Percentiles rank a stretch among this genome's conserved stretches.
These are phyloP conservation scores for Dioscorea zingiberensis DNA, from an alignment of 106 monocot genomes.

Conservation along the genomic window DNA sequence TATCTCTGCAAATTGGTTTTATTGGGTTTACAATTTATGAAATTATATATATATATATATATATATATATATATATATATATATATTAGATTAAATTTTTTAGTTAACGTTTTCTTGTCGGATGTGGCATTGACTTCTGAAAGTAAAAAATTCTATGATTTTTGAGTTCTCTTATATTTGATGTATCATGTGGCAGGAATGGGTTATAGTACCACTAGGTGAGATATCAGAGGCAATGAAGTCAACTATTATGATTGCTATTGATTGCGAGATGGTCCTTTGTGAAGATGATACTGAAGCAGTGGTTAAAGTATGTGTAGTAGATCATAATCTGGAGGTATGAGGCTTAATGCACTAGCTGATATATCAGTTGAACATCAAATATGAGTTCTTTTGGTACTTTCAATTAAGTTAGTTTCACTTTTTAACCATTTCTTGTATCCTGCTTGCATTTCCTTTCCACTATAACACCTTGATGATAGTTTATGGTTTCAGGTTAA, in stretches of 20 bases:
- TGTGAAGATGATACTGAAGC: slow-evolving; percentile 76
- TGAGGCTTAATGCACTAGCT: not conserved
- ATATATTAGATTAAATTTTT: no score
- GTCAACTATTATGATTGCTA: slow-evolving; percentile 39
- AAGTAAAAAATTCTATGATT: no score
- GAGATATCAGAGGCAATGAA: slow-evolving; percentile 38
- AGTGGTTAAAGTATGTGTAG: slow-evolving; percentile 67
- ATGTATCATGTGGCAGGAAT: slow-evolving; percentile 35
- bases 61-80: no score
- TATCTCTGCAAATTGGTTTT: no score
- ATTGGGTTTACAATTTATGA: no score
- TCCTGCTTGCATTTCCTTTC: not conserved
- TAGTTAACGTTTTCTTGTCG: no score
- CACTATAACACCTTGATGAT: not conserved
- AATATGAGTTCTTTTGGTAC: no score
- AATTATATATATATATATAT: no score
- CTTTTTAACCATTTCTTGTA: no score
- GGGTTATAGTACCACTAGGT: slow-evolving; percentile 44
- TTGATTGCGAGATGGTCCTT: slow-evolving; percentile 87
- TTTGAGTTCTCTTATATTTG: not conserved
- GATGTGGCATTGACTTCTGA: no score
- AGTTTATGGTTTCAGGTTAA: slow-evolving; percentile 45
- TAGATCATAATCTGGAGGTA: slow-evolving; percentile 74
- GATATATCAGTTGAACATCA: no score
- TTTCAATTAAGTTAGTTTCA: no score